Evolutionary conservation across 345 rosid genomes (phyloP), one percentile per base, ranked within the genome.

Genomic region (Excoecaria agallocha): DNA sequence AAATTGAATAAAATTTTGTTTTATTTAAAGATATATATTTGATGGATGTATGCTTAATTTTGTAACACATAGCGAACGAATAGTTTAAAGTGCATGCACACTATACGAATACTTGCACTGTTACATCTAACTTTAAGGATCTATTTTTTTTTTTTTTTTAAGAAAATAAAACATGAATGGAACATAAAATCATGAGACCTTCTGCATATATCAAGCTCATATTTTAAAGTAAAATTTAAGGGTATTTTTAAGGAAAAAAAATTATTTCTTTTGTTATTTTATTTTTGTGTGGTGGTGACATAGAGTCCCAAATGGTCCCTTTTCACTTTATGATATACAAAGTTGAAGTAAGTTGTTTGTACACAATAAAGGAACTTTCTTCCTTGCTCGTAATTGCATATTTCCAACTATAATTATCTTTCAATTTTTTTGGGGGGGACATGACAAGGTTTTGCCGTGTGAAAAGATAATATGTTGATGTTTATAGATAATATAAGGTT

Each of bases 221-320:
- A 0, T 4, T 43, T 43, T 43, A 6, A 8, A 43, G 6, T 43
- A 43, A 43, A 43, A 43, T 43, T 43, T 43, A 43, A 43, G 48
- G 61, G 61, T 0, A 57, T 22, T 11, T 10, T 1, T 10, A 1
- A 3, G 1, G 10, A 1, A 6, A 15, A 52, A 52, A 17, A 52
- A 0, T 4, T 2, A 6, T 17, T 17, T 4, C 2, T 6, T 19
- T 55, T 7, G 6, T 22, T 10, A 7, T 56, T 56, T 56, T 20
- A 6, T 39, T 64, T 1, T 39, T 64, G 20, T 64, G 68, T 48
- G 70, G 55, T 48, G 39, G 57, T 49, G 70, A 48, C 70, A 49
- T 68, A 13, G 71, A 49, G 58, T 49, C 71, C 71, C 57, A 68
- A 66, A 49, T 16, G 71, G 71, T 68, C 71, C 56, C 41, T 25